These are phyloP conservation scores for Tetrapisispora phaffii DNA, from an alignment of 805 yeast species.

Conservation along the genomic window DNA sequence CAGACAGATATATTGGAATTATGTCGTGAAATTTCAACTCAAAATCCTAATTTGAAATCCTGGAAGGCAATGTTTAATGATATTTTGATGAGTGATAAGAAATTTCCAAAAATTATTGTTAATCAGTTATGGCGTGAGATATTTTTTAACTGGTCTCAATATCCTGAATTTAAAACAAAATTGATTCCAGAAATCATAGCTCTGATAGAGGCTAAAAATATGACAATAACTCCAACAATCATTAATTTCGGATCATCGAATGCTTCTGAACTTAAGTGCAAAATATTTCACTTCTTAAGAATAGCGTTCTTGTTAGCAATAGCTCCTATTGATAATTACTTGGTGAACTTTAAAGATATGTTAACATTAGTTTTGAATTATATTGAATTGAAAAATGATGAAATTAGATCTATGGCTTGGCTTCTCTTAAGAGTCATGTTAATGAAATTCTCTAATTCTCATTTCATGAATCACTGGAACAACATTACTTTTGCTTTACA, in stretches of 20 bases:
- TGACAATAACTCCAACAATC: conserved; percentile 44
- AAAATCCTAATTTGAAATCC: conserved; percentile 33
- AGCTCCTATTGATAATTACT: conserved; percentile 48
- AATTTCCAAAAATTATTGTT: conserved; percentile 12
- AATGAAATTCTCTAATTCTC: conserved; percentile 51
- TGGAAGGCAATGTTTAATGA: conserved; percentile 66
- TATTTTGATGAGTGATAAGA: conserved; percentile 43
- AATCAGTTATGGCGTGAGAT: conserved; percentile 42
- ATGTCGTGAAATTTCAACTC: conserved; percentile 27
- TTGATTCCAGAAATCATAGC: conserved; percentile 22
- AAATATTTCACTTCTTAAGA: conserved; percentile 47
- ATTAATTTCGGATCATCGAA: conserved; percentile 52
- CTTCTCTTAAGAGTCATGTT: conserved; percentile 55
- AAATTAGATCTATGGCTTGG: conserved; percentile 30
- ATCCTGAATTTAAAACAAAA: conserved; percentile 47
- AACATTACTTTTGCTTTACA: conserved; percentile 53
- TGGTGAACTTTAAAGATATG: conserved; percentile 40
- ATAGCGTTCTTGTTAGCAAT: conserved; percentile 54
- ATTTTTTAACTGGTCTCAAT: conserved; percentile 50
- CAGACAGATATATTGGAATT: conserved; percentile 38
- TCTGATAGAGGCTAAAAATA: conserved; percentile 31
- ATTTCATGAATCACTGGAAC: conserved; percentile 63
- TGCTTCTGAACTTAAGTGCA: conserved; percentile 52
- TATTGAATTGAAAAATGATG: conserved; percentile 23
- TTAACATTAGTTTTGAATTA: conserved; percentile 36